Evolutionary conservation across 495 filamentous ascomycete species (phyloP), one percentile per base, ranked within the genome.

Genomic region (Aspergillus homomorphus): DNA sequence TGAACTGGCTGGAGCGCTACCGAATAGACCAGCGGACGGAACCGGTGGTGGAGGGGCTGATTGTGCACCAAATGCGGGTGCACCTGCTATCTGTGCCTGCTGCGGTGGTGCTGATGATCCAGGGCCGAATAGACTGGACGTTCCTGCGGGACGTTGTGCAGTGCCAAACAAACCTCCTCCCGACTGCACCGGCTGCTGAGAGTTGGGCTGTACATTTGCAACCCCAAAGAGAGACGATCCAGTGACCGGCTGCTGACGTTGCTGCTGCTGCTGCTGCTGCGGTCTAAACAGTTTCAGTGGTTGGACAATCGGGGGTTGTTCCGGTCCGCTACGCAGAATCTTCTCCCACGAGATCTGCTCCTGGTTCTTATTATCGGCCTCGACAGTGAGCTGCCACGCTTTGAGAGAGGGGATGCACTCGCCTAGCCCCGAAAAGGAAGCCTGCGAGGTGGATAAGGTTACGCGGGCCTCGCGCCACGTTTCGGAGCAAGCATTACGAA

Each of bases 371-470:
- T 52, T 51, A 6, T 38, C 21, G 8, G 23, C 30, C 58, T 56
- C 23, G 28, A 86, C 66, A 54, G 77, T 74, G 52, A 90, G 72
- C 51, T 79, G 79, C 87, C 87, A 90, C 0, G 84, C 74, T 7
- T 78, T 66, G 55, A 90, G 73, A 15, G 66, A 69, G 1, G 87
- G 87, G 6, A 84, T 80, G 10, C 68, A 69, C 49, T 88, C 86
- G 21, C 78, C 77, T 7, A 88, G 70, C 15, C 84, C 82, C 12
- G 80, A 77, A 64, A 85, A 89, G 6, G 78, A 77, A 7, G 87
- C 83, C 66, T 89, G 85, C 1, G 85, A 87, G 0, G 87, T 89
- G 9, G 86, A 88, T 26, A 91, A 80, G 24, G 78, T 80, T 23
- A 91, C 71, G 53, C 81, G 82, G 56, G 83, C 79, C 68, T 87